phyloP scores from a whole-genome alignment of 139 green algal species.

The Volvox africanus region DNA sequence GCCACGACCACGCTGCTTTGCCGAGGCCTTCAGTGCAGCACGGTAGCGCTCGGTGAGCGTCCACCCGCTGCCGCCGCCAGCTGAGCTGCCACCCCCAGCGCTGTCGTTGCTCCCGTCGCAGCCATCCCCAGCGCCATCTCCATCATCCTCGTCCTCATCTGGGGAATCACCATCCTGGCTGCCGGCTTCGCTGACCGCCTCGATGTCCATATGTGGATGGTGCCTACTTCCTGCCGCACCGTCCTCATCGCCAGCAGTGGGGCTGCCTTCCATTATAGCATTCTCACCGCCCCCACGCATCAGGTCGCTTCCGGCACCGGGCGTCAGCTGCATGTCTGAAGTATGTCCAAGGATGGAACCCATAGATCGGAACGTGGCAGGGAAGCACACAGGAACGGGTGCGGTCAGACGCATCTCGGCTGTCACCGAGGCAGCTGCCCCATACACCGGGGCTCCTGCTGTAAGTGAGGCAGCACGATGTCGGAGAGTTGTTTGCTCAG shows the following conservation, averaged over 20 bases:
- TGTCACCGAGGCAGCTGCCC: not conserved
- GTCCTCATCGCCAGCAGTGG: not conserved
- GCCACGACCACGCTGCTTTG: not conserved
- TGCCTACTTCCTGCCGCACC: not conserved
- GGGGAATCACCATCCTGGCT: not conserved
- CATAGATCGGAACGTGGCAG: not conserved
- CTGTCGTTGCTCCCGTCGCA: slow-evolving; percentile 10
- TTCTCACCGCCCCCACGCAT: not conserved
- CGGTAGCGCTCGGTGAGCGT: slow-evolving; percentile 41
- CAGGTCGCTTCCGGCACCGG: not conserved
- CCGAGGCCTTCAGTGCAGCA: slow-evolving; percentile 32
- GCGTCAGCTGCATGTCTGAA: not conserved
- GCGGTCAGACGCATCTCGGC: not conserved
- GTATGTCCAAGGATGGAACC: not conserved
- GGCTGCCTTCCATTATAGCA: not conserved
- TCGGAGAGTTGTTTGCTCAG: not conserved
- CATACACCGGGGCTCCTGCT: not conserved
- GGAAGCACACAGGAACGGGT: not conserved
- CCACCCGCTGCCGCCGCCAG: not conserved
- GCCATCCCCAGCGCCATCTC: not conserved
- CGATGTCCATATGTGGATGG: not conserved
- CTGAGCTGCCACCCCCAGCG: not conserved
- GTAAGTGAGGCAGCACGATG: not conserved
- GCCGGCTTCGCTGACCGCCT: not conserved
- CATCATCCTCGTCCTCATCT: not conserved